Conservation (phyloP, 2,329 filamentous ascomycete genomes). For the Talaromyces sp. region DNA sequence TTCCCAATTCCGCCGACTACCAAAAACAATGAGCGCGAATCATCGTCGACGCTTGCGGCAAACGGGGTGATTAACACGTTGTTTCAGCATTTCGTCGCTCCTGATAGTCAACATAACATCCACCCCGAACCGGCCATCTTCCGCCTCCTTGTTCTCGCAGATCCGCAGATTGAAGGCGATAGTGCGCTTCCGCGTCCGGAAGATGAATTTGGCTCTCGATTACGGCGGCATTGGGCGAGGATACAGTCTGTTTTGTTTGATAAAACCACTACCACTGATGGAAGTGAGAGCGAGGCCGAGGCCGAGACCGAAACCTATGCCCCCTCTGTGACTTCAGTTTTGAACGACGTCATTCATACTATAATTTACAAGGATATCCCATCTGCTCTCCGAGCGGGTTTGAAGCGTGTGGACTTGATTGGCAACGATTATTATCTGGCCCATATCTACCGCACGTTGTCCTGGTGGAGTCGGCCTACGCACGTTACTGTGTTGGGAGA, state of each 20-base stretch:
- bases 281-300: not conserved
- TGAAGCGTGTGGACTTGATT: slow-evolving; percentile 80
- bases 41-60: slow-evolving; percentile 8
- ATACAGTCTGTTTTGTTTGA: slow-evolving; percentile 11
- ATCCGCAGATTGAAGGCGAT: slow-evolving; percentile 91
- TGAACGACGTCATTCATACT: slow-evolving; percentile 18
- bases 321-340: slow-evolving; percentile 17
- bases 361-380: slow-evolving; percentile 64
- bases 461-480: slow-evolving; percentile 79
- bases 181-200: slow-evolving; percentile 63
- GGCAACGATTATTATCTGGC: slow-evolving; percentile 94
- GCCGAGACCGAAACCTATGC: not conserved
- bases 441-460: slow-evolving; percentile 79
- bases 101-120: not conserved
- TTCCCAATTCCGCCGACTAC: slow-evolving; percentile 56
- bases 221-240: slow-evolving; percentile 33
- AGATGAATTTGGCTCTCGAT: slow-evolving; percentile 38
- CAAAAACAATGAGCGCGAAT: slow-evolving; percentile 4
- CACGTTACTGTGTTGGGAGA: slow-evolving; percentile 89
- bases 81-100: slow-evolving; percentile 24
- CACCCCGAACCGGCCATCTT: slow-evolving; percentile 60
- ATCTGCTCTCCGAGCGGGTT: slow-evolving; percentile 58
- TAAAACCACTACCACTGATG: not conserved
- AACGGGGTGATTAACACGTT: slow-evolving; percentile 31
- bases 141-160: slow-evolving; percentile 78